Evolutionary conservation across 1,139 yeast genomes (phyloP).

Genomic region (Candida sojae): DNA sequence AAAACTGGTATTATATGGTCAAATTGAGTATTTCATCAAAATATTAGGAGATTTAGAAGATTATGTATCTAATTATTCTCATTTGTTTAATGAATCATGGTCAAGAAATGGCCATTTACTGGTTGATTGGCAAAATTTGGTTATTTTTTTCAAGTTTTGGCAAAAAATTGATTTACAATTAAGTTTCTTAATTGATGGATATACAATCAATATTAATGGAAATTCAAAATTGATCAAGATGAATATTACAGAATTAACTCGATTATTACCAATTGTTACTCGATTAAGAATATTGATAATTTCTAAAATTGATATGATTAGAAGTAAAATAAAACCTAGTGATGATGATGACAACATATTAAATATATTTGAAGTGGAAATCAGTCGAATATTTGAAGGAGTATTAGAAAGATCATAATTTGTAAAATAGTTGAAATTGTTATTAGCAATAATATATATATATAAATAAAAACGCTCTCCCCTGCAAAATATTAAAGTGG

Average conservation of each 20-base stretch:
- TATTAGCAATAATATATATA: no score
- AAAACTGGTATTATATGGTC: conserved; percentile 46
- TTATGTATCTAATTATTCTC: conserved; percentile 48
- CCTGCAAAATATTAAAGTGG: no score
- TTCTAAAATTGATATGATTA: conserved; percentile 18
- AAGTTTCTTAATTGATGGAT: conserved; percentile 45
- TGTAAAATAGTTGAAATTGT: background rate
- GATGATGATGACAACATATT: conserved; percentile 16
- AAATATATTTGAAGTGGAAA: conserved; percentile 34
- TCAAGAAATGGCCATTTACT: background rate
- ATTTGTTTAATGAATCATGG: conserved; percentile 9
- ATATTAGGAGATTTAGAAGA: conserved; percentile 71
- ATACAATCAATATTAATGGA: conserved; percentile 9
- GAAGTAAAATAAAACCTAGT: conserved; percentile 11
- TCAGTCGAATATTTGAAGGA: conserved; percentile 43
- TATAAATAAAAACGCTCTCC: no score
- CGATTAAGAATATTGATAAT: conserved; percentile 44
- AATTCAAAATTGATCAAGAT: conserved; percentile 19
- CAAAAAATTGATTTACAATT: conserved; percentile 46
- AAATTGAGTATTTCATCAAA: conserved; percentile 58
- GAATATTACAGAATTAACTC: conserved; percentile 46
- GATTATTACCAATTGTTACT: conserved; percentile 48
- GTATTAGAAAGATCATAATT: conserved; percentile 25
- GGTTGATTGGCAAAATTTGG: conserved; percentile 18
- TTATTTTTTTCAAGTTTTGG: conserved; percentile 37